Evolutionary conservation across 2,329 filamentous ascomycete species (phyloP), one percentile per base, ranked within the genome.

Genomic region (Tolypocladium paradoxum): DNA sequence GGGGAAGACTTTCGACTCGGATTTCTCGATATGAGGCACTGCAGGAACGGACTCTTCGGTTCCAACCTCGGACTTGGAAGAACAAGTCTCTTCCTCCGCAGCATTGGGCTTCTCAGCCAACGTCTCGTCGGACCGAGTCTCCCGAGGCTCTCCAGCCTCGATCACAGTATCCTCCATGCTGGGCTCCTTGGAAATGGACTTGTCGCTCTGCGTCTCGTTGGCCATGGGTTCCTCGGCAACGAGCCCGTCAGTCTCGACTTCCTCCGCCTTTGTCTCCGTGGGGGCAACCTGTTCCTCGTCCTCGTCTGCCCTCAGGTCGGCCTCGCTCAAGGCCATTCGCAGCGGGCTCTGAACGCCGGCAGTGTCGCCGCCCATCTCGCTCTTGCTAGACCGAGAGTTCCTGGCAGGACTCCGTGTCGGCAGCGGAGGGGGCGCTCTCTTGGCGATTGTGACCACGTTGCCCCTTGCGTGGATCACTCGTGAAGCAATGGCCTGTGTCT

Each of bases 381-480:
- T 65, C 64, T 72, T 77, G 60, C 73, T 74, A 3, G 70, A 73
- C 43, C 75, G 70, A 4, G 79, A 82, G 24, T 69, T 64, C 75
- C 88, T 60, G 67, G 84, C 83, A 1, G 89, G 86, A 64, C 87
- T 95, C 48, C 90, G 78, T 3, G 82, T 77, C 1, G 91, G 91
- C 14, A 96, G 77, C 9, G 87, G 83, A 1, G 91, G 90, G 1
- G 89, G 82, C 1, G 84, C 70, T 36, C 90, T 81, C 70, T 92
- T 95, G 14, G 88, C 83, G 54, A 96, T 95, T 47, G 83, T 90
- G 31, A 96, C 88, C 50, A 96, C 75, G 50, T 86, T 85, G 27
- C 90, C 88, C 63, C 88, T 86, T 38, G 83, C 85, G 33, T 79
- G 77, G 53, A 90, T 82, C 53, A 83, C 78, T 52, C 86, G 82